Base-by-base conservation (phyloP, 768 basidiomycete species). In the Termitomyces sp. region DNA sequence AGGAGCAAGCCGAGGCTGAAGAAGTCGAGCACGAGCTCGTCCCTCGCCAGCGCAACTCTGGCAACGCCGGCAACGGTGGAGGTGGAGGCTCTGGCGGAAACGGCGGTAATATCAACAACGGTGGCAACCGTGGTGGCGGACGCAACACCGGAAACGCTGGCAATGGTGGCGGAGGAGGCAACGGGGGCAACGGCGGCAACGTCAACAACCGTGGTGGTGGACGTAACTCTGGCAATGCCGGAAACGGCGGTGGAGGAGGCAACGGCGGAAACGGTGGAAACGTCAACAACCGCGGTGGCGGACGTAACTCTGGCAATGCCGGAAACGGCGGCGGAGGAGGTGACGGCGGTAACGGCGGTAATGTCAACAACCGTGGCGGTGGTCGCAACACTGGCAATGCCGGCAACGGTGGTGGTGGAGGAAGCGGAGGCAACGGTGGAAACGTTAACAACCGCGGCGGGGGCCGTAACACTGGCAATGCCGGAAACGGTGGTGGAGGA, bases 281-380 rank as follows among this genome's bases (percentile, higher is more conserved):
- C 13, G 4, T 54, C 31, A 54, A 54, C 53, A 54, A 44, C 28
- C 26, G 33, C 15, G 34, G 26, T 1, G 39, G 48, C 2, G 33
- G 33, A 56, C 29, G 55, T 15, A 57, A 57, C 50, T 24, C 33
- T 2, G 56, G 56, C 2, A 57, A 57, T 1, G 56, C 56, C 20
- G 56, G 56, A 1, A 57, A 57, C 1, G 56, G 56, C 4, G 56
- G 56, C 1, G 56, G 56, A 0, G 56, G 56, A n/a, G 56, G 56
- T 0, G 5, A n/a, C 1, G 48, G 55, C 1, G 55, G 55, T 2
- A 48, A 47, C 20, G 45, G 26, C 33, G 45, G 45, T 31, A 31
- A 47, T 13, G 47, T 36, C 13, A 29, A 48, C 10, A 37, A 36
- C 22, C 26, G 33, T 22, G 55, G 55, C 4, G 34, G 37, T 20